Base-by-base conservation (phyloP, 768 basidiomycete species). In the Lepiota brunneoincarnata region DNA sequence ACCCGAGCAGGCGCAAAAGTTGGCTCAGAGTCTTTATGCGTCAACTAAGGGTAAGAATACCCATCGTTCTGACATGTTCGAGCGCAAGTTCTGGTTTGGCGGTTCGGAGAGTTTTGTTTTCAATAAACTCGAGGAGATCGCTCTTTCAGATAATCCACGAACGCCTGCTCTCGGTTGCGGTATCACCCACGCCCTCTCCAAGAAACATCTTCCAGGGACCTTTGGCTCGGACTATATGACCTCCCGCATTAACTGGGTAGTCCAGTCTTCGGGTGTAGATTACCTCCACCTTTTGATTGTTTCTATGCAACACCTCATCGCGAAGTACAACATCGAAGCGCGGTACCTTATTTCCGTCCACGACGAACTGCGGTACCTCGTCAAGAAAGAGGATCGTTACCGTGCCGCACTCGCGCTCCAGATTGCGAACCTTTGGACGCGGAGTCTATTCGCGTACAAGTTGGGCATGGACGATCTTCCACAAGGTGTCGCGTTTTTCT, bases 171-270 rank as follows among this genome's bases (percentile, higher is more conserved):
- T 99, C 17, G 93, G 90, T 1, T 98, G 96, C 63, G 93, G 93
- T 14, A 84, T 99, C 39, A 98, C 97, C 1, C 82, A 89, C 46
- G 96, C 96, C 0, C 77, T 99, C n/a, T 88, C 89, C 24, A 95
- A 91, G 70, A 86, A 89, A 57, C 87, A 92, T 64, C 81, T 99
- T 2, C 89, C 89, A 0, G 81, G 82, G 31, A 81, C 79, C 54
- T 91, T 93, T 56, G 91, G 90, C 11, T 69, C 86, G 0, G 91
- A 95, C 59, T 98, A 91, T 68, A 87, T 98, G 80, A 89, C 97
- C 0, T 97, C 93, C 5, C 84, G 97, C 39, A 95, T 98, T 73
- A 99, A 99, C 65, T 98, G 97, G 97, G 97, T 95, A 45, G 97
- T 98, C 5, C 97, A 98, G 64, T 98, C 95, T 3, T 97, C 94